Conservation (phyloP, 495 filamentous ascomycete species). For the Podospora pseudocomata region DNA sequence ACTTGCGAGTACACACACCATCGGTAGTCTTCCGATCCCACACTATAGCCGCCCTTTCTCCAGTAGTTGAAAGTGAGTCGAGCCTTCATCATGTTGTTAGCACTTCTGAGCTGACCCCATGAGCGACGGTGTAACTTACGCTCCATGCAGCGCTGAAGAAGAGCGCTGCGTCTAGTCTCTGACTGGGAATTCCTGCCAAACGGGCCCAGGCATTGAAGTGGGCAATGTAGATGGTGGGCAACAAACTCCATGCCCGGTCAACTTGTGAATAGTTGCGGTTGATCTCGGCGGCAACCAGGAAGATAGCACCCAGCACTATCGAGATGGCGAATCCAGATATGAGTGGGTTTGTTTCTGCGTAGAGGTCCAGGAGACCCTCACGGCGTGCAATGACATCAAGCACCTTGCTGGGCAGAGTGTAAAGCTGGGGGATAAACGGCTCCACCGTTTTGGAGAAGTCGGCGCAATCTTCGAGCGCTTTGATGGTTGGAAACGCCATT, state of each 20-base stretch:
- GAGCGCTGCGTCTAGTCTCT: slow-evolving; percentile 68
- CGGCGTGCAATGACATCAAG: slow-evolving; percentile 53
- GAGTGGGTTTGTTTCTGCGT: slow-evolving; percentile 83
- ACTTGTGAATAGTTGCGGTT: slow-evolving; percentile 94
- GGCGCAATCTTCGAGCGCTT: slow-evolving; percentile 65
- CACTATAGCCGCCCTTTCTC: slow-evolving; percentile 86
- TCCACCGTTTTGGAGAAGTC: slow-evolving; percentile 67
- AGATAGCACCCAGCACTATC: slow-evolving; percentile 60
- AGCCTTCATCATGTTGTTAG: slow-evolving; percentile 16
- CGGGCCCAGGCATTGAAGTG: slow-evolving; percentile 82
- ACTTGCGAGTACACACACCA: slow-evolving; percentile 48
- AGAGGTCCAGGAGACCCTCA: slow-evolving; percentile 58
- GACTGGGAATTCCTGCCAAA: slow-evolving; percentile 64
- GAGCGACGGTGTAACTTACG: slow-evolving; percentile 48
- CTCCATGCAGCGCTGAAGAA: slow-evolving; percentile 75
- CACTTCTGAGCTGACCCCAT: slow-evolving; percentile 36
- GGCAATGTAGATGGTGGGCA: slow-evolving; percentile 84
- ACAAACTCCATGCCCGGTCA: slow-evolving; percentile 84
- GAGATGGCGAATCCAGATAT: slow-evolving; percentile 71
- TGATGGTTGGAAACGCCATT: slow-evolving; percentile 68
- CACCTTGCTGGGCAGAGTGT: slow-evolving; percentile 62
- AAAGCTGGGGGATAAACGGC: slow-evolving; percentile 76
- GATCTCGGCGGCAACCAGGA: slow-evolving; percentile 72
- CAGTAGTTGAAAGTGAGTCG: slow-evolving; percentile 96
- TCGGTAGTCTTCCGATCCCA: slow-evolving; percentile 91